Percentiles rank a stretch among this genome's conserved stretches.
Conservation (phyloP, 2,329 filamentous ascomycete species). For the Fusarium armeniacum region DNA sequence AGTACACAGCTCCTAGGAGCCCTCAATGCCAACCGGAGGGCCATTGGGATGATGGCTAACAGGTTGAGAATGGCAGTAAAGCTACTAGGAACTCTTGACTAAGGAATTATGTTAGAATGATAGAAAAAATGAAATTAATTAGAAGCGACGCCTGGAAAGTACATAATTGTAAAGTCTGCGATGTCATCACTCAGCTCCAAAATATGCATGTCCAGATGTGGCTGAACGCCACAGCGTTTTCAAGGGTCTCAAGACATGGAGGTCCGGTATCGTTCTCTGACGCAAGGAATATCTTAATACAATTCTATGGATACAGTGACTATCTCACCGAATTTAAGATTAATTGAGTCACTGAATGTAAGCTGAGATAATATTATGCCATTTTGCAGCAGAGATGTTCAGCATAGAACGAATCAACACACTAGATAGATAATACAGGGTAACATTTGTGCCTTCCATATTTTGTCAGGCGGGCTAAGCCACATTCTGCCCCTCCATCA, state of each 20-base stretch:
- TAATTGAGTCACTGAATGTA: not conserved
- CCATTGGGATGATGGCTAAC: slow-evolving; percentile 39
- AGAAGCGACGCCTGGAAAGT: not conserved
- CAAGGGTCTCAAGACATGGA: not conserved
- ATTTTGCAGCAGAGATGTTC: not conserved
- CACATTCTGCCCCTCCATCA: slow-evolving; percentile 45
- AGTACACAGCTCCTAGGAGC: slow-evolving; percentile 42
- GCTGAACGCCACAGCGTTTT: slow-evolving; percentile 10
- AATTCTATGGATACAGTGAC: not conserved
- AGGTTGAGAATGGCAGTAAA: not conserved
- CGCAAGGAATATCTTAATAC: not conserved
- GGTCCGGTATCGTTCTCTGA: slow-evolving; percentile 18
- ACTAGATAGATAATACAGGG: not conserved
- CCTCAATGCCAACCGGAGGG: slow-evolving; percentile 34
- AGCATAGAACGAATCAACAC: not conserved
- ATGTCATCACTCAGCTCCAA: slow-evolving; percentile 22
- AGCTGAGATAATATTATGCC: not conserved
- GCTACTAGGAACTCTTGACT: not conserved
- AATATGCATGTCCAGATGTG: not conserved
- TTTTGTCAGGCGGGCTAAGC: slow-evolving; percentile 14
- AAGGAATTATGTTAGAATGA: not conserved
- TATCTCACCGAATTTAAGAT: not conserved
- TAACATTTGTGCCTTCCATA: not conserved
- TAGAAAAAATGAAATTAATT: not conserved
- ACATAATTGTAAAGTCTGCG: slow-evolving; percentile 18